Evolutionary conservation across 768 basidiomycete species (phyloP).

Genomic region (Nidula microcarpa): DNA sequence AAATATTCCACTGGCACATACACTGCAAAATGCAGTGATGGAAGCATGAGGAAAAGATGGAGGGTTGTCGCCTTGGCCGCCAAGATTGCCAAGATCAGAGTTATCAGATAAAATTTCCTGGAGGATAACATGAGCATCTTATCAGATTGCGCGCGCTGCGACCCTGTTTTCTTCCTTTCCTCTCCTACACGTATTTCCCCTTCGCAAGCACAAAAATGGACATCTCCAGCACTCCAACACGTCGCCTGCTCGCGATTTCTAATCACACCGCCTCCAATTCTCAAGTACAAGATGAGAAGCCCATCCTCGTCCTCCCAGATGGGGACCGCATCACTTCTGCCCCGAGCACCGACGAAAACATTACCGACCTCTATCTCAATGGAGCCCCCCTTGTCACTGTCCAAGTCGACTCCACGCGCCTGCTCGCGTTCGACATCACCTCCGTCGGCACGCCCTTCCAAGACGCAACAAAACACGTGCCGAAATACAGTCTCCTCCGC

Average conservation of each 20-base stretch:
- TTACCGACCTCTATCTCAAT: slow-evolving; percentile 16
- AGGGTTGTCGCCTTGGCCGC: background rate
- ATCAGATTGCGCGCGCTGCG: background rate
- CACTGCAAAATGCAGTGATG: too few species aligned
- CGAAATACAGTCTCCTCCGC: slow-evolving; percentile 18
- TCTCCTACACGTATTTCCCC: background rate
- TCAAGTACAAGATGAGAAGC: slow-evolving; percentile 5
- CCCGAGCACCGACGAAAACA: slow-evolving; percentile 5
- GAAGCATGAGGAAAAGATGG: too few species aligned
- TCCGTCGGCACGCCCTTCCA: slow-evolving; percentile 23
- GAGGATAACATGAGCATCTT: background rate
- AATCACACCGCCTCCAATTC: slow-evolving; percentile 13
- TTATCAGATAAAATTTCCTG: background rate
- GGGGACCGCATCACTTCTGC: slow-evolving; percentile 16
- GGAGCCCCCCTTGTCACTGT: slow-evolving; percentile 14
- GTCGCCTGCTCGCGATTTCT: slow-evolving; percentile 18
- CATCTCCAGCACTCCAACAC: slow-evolving; percentile 1
- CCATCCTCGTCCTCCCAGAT: slow-evolving; percentile 22
- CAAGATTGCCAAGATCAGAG: background rate
- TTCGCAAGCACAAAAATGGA: background rate
- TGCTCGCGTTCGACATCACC: slow-evolving; percentile 18
- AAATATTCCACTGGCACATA: too few species aligned
- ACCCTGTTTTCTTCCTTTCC: background rate
- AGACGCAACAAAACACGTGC: slow-evolving; percentile 21
- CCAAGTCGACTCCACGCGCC: slow-evolving; percentile 4